A percentile compares a stretch with the other conserved stretches of the same genome.
Conservation (phyloP, 495 filamentous ascomycete species). For the Venustampulla echinocandica region DNA sequence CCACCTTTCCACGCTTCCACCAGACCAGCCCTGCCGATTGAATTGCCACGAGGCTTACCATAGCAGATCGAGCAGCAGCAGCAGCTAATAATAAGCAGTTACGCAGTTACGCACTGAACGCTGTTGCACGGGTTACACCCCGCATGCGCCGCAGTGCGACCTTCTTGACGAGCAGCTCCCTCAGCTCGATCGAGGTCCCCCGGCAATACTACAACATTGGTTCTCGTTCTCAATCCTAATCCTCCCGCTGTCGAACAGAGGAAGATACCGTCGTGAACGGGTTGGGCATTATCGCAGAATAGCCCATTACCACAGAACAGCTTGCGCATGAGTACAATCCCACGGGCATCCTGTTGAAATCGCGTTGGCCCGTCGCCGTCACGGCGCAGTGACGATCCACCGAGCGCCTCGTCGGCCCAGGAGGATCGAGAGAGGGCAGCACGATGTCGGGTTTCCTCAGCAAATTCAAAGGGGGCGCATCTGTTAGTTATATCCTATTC, state of each 20-base stretch:
- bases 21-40: no score
- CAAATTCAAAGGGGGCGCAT: slow-evolving; percentile 19
- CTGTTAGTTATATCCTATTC: slow-evolving; percentile 19
- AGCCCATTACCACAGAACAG: not conserved
- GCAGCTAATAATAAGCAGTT: no score
- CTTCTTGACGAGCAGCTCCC: not conserved
- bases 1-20: not conserved
- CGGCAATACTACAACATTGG: no score
- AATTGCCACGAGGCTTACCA: no score
- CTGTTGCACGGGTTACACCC: not conserved
- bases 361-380: slow-evolving; percentile 7
- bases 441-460: slow-evolving; percentile 22
- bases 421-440: not conserved
- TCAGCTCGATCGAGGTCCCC: not conserved
- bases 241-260: no score
- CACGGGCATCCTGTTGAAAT: slow-evolving; percentile 1
- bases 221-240: no score
- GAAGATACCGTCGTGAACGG: no score
- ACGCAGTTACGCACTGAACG: no score
- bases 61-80: no score
- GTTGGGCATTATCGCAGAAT: not conserved
- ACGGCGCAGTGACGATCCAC: slow-evolving; percentile 10
- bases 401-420: not conserved
- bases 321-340: slow-evolving; percentile 11
- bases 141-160: not conserved